Base-by-base conservation (phyloP, 2,329 filamentous ascomycete genomes). In the Herpomyces periplanetae region DNA sequence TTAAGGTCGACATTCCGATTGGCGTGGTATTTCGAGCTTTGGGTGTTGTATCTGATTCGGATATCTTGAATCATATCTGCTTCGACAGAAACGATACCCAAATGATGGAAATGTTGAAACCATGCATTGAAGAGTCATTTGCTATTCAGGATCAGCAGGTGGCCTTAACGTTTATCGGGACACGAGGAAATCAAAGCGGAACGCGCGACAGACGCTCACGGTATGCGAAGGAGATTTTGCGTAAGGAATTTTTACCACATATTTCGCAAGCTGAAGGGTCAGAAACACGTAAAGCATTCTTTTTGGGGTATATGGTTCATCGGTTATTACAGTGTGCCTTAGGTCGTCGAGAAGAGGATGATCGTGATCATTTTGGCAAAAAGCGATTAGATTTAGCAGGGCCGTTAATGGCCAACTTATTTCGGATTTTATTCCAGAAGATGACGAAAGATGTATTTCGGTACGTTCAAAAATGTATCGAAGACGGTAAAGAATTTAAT, bases 291-390 rank as follows among this genome's bases (percentile, higher is more conserved):
- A 96, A 96, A 37, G 80, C 84, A 2, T 96, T 87, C 42, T 96
- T 91, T 49, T 46, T 96, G 18, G 80, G 84, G 10, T 96, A 96
- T 41, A 96, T 96, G 75, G 68, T 91, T 17, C 75, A 96, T 40
- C 65, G 80, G 35, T 51, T 96, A 30, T 49, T 91, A 10, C 75
- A 88, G 38, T 87, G 73, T 35, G 68, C 73, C 21, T 51, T 96
- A 18, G 84, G 80, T 19, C 62, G 80, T 25, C 63, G 71, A 25
- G 80, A 91, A 35, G 69, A 71, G 11, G 80, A 96, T 33, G 80
- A 96, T 34, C 66, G 80, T 45, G 80, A 96, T 45, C 84, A 96
- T 38, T 88, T 96, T 33, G 80, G 80, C 32, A 91, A 91, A 51
- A 96, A 96, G 51, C 64, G 80, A 28, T 49, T 96, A 22, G 80